Evolutionary conservation across 2,329 filamentous ascomycete genomes (phyloP), one percentile per base, ranked within the genome.

Genomic region (Xylogone sp.): DNA sequence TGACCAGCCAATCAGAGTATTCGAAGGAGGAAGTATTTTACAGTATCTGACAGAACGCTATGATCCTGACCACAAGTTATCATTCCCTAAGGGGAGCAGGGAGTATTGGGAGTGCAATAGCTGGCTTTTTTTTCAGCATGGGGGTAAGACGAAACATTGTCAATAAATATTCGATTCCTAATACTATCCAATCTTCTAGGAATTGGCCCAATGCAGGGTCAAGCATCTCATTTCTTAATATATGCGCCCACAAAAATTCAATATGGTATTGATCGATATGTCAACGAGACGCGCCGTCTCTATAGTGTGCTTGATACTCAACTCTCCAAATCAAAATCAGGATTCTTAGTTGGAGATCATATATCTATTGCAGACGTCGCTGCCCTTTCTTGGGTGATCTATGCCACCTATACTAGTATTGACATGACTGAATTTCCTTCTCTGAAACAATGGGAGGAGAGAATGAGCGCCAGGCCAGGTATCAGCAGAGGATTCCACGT

Each of bases 1-100:
- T 13, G 46, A 24, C 31, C 10, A 12, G 21, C 6, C 34, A 24
- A 62, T 77, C 43, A 31, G 13, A 31, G 13, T 31, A 7, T 78
- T 72, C 69, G 74, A 77, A 59, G 71, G 68, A 19, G 73, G 72
- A 5, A 73, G 75, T 1, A 73, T 75, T 52, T 60, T 77, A 51
- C 66, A 72, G 46, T 77, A 77, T 52, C 52, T 77, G 10, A 57
- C 69, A 43, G 68, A 71, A 43, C 60, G 62, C n/a, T 74, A 75
- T 59, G 71, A 73, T 56, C 66, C 63, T 21, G 55, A 70, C 1
- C 53, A 68, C n/a, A 66, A 59, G n/a, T 48, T 75, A 21, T 68
- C 63, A 22, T 72, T 71, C 59, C 55, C 58, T 9, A 53, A 56
- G 0, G 58, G 66, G 2, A 59, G 59, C 0, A 67, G 72, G 46